Evolutionary conservation across 805 yeast species (phyloP), one percentile per base, ranked within the genome.

Genomic region (Yarrowia bubula): DNA sequence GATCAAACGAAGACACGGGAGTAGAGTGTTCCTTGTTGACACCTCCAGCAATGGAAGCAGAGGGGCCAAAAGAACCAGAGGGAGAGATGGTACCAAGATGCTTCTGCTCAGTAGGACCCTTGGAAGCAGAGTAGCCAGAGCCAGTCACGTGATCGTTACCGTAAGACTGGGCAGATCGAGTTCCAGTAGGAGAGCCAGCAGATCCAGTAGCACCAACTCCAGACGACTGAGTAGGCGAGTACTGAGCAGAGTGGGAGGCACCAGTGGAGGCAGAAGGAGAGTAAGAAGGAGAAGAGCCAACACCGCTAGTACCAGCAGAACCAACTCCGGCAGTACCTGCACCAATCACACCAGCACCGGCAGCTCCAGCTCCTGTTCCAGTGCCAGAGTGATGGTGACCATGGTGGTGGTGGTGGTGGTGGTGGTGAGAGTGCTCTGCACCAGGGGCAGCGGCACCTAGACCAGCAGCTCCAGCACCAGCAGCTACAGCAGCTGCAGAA

Each of bases 71-170:
- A 2, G 58, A 51, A 3, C 58, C 58, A 1, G 58, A 51, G 6
- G 58, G 58, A 8, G 58, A 37, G 11, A 37, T 51, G 18, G 58
- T 51, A 4, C 58, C 58, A 14, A 51, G 58, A 3, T 37, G 42
- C 8, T 10, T 17, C 4, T 22, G 32, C 6, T 17, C 9, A 15
- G 38, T n/a, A 14, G 18, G 15, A 1, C 9, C 18, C 2, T 28
- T 11, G 14, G 47, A 10, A 28, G 15, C 17, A 4, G 39, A 7
- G 57, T 33, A 50, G 3, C 41, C 57, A 1, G 41, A 35, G 1
- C 41, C 57, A 14, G 57, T 50, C 57, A 35, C 42, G 57, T 33
- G 42, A 4, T 50, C 57, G 57, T 50, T 50, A n/a, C 53, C 53
- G 38, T 46, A 32, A 14, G 50, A 10, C 17, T 22, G 33, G 13